Percentiles rank a stretch among this genome's conserved stretches.
Conservation (phyloP, 73 alveolate genomes). For the Stentor roeselii region DNA sequence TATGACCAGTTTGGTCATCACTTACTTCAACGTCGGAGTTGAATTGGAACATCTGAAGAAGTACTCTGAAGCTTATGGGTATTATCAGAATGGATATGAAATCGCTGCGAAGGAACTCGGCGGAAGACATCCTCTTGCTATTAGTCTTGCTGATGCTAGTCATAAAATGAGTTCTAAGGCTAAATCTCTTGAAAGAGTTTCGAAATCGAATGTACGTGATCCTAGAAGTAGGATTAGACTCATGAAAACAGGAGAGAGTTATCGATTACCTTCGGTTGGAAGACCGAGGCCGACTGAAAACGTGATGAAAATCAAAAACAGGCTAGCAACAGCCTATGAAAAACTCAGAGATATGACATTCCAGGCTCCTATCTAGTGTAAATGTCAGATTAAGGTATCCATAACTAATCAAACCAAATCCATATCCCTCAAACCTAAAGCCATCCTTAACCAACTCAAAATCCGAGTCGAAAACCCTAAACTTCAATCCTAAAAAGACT, state of each 20-base stretch:
- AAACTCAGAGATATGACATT: not conserved
- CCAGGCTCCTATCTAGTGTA: not conserved
- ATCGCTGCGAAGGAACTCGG: not conserved
- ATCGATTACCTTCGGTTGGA: not conserved
- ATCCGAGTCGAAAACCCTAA: no score
- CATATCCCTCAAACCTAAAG: no score
- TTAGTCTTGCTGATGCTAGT: no score
- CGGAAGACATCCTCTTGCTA: not conserved
- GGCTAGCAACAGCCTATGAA: not conserved
- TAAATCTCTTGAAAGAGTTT: no score
- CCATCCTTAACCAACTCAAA: no score
- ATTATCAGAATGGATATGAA: not conserved
- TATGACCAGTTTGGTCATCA: not conserved
- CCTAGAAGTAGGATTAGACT: not conserved
- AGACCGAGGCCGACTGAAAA: not conserved
- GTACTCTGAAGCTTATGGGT: slow-evolving; percentile 10
- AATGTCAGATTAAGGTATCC: no score
- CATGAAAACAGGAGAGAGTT: not conserved
- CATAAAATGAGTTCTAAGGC: no score
- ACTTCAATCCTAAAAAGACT: no score
- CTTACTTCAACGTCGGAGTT: slow-evolving; percentile 3
- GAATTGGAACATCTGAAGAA: not conserved
- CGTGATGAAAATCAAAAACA: not conserved
- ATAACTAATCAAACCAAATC: no score
- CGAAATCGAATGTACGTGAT: not conserved